phyloP scores from a whole-genome alignment of 257 asterid genomes.

The Scutellaria barbata region DNA sequence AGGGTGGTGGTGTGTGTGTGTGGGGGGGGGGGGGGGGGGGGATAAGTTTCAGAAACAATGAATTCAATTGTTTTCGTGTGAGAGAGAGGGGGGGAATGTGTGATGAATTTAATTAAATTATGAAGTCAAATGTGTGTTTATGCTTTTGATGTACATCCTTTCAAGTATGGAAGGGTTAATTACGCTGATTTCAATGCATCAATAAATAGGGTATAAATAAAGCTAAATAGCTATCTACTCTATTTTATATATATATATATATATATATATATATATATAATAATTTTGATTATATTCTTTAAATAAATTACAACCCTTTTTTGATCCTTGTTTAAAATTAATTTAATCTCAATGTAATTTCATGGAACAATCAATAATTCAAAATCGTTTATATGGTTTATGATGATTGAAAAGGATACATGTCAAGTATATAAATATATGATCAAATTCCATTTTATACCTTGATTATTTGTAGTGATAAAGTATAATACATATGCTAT shows the following conservation, averaged over 20 bases:
- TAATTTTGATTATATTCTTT: neutral
- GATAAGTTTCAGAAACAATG: too few relatives aligned
- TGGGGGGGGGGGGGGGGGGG: neutral
- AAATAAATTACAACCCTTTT: too few relatives aligned
- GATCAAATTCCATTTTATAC: neutral
- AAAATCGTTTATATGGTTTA: neutral
- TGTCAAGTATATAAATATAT: neutral
- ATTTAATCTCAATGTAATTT: neutral
- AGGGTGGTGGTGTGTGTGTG: too few relatives aligned
- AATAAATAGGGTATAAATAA: neutral
- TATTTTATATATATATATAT: too few relatives aligned
- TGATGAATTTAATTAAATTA: constrained; percentile 2
- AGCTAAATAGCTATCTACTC: neutral
- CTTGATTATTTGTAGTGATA: neutral
- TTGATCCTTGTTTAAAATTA: neutral
- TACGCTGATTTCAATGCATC: constrained; percentile 32
- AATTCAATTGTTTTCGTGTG: too few relatives aligned
- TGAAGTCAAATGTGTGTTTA: constrained; percentile 32
- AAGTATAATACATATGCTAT: too few relatives aligned
- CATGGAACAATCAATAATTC: neutral
- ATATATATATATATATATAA: neutral
- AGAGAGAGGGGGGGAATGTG: neutral
- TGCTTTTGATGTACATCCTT: constrained; percentile 42
- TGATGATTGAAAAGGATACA: neutral
- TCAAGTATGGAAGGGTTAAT: constrained; percentile 32